These are phyloP conservation scores for Kurtzmaniella fragi DNA, from an alignment of 805 yeast species.

Conservation along the genomic window DNA sequence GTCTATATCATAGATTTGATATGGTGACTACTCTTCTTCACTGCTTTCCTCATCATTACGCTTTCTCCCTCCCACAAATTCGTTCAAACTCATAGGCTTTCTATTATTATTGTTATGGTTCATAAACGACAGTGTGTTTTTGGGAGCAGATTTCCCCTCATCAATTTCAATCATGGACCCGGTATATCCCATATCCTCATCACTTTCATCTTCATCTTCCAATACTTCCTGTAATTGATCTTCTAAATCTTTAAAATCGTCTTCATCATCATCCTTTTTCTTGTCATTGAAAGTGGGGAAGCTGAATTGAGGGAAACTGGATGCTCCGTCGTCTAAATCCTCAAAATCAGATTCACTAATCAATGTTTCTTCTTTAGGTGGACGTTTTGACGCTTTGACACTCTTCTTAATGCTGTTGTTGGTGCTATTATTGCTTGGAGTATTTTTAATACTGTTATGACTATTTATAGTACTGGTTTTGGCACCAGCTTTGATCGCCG, in stretches of 20 bases:
- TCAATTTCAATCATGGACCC: conserved; percentile 21
- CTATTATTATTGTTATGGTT: conserved; percentile 3
- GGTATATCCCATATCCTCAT: conserved; percentile 22
- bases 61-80: conserved; percentile 24
- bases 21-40: conserved; percentile 21
- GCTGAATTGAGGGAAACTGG: background rate
- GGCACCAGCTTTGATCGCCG: conserved; percentile 1
- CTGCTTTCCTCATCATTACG: conserved; percentile 24
- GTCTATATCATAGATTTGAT: too few species aligned
- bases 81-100: conserved; percentile 38
- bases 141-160: conserved; percentile 11
- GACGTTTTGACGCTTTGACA: conserved; percentile 11
- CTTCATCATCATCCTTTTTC: conserved; percentile 19
- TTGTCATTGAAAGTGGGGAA: too few species aligned
- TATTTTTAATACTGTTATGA: conserved; percentile 10
- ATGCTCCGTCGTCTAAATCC: conserved; percentile 17
- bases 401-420: background rate
- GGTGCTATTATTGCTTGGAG: conserved; percentile 9
- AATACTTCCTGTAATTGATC: conserved; percentile 38
- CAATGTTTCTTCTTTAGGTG: conserved; percentile 11
- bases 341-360: conserved; percentile 37
- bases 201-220: conserved; percentile 22
- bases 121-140: conserved; percentile 1
- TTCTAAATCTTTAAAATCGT: conserved; percentile 40
- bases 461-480: conserved; percentile 7